Evolutionary conservation across 1,139 yeast species (phyloP).

Genomic region (Kodamaea suecica): DNA sequence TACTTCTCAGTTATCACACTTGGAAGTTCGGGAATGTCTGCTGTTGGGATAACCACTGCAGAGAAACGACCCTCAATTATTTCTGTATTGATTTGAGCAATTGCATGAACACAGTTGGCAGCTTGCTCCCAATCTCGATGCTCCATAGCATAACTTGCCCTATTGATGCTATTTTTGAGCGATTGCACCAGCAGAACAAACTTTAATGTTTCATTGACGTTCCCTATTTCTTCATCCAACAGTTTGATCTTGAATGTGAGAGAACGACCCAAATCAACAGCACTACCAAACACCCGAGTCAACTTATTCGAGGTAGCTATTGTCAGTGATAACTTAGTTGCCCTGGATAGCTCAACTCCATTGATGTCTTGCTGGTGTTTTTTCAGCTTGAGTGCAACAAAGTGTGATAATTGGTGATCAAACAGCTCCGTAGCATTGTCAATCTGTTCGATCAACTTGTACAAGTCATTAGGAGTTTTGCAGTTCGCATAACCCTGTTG

Average conservation of each 20-base stretch:
- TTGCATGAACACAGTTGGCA: slow-evolving; percentile 56
- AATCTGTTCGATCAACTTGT: slow-evolving; percentile 19
- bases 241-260: slow-evolving; percentile 69
- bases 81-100: slow-evolving; percentile 46
- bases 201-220: slow-evolving; percentile 60
- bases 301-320: slow-evolving; percentile 45
- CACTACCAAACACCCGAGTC: slow-evolving; percentile 49
- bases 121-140: slow-evolving; percentile 70
- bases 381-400: slow-evolving; percentile 25
- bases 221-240: slow-evolving; percentile 66
- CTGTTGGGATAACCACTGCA: slow-evolving; percentile 80
- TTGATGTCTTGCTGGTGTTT: slow-evolving; percentile 37
- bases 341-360: slow-evolving; percentile 36
- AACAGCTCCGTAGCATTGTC: slow-evolving; percentile 19
- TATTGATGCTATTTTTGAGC: slow-evolving; percentile 61
- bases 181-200: slow-evolving; percentile 66
- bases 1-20: slow-evolving; percentile 53
- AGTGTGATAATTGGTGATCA: slow-evolving; percentile 27
- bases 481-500: slow-evolving; percentile 1
- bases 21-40: slow-evolving; percentile 86
- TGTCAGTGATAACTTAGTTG: slow-evolving; percentile 34
- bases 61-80: slow-evolving; percentile 69
- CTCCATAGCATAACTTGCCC: slow-evolving; percentile 67
- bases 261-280: slow-evolving; percentile 63
- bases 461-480: slow-evolving; percentile 20